phyloP scores from a whole-genome alignment of 2,329 filamentous ascomycete genomes.

The Helotiales sp. region DNA sequence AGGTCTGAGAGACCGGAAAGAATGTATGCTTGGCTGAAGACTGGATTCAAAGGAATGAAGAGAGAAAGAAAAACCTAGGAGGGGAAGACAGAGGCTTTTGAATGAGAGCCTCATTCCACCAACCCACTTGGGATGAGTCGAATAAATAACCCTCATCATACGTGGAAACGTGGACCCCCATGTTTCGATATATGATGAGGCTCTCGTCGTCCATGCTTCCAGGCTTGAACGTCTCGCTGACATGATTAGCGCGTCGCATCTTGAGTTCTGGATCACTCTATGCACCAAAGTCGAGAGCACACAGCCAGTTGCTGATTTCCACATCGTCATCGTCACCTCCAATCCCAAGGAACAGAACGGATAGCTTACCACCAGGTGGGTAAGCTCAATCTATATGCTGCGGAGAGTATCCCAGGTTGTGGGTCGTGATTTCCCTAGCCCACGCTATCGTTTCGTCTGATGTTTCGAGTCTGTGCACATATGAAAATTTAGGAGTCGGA shows the following conservation, averaged over 20 bases:
- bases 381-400: conserved; percentile 9
- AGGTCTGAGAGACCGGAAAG: conserved; percentile 20
- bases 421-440: conserved; percentile 2
- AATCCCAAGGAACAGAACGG: not conserved
- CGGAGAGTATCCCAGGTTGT: not conserved
- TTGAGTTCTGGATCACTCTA: not conserved
- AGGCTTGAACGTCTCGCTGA: not conserved
- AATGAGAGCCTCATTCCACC: not conserved
- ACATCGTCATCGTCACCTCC: not conserved
- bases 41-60: conserved; percentile 6
- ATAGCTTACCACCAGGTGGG: not conserved
- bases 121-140: not conserved
- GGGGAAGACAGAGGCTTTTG: not conserved
- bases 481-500: not conserved
- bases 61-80: not conserved
- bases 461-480: conserved; percentile 5
- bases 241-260: not conserved
- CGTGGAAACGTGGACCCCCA: not conserved
- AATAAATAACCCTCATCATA: not conserved
- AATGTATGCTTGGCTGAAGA: conserved; percentile 24
- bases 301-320: not conserved
- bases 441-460: conserved; percentile 8
- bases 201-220: not conserved
- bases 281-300: not conserved
- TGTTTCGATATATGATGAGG: not conserved